These are phyloP conservation scores for Leccinum variicolor DNA, from an alignment of 768 basidiomycete genomes.

Conservation along the genomic window DNA sequence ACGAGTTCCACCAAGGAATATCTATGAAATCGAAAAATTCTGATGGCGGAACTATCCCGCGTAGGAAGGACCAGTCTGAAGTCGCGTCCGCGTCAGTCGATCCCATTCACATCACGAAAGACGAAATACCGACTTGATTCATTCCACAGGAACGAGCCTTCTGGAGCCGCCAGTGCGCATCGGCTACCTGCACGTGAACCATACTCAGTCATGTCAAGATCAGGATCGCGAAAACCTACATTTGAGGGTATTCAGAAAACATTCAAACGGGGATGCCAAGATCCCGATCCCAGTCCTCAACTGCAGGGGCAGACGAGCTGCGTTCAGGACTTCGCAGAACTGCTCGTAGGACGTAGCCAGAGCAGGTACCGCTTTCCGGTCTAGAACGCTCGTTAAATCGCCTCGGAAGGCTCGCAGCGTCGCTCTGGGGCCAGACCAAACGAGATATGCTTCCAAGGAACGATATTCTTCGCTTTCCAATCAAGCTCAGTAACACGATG, in stretches of 20 bases:
- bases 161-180: background rate
- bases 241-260: background rate
- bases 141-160: conserved; percentile 5
- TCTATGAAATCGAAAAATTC: conserved; percentile 8
- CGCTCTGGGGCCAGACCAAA: conserved; percentile 9
- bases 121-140: conserved; percentile 7
- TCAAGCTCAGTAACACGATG: background rate
- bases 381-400: conserved; percentile 1
- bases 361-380: conserved; percentile 7
- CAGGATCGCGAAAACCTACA: conserved; percentile 3
- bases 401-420: conserved; percentile 15
- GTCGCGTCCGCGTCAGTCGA: background rate
- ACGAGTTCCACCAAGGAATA: conserved; percentile 17
- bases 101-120: background rate
- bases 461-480: background rate
- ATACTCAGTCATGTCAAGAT: background rate
- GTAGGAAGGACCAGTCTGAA: conserved; percentile 17
- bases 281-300: background rate
- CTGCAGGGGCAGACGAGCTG: background rate
- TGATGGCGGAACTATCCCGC: conserved; percentile 11
- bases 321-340: conserved; percentile 4
- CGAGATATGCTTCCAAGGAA: conserved; percentile 8
- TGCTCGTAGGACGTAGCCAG: conserved; percentile 6
- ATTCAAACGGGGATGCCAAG: background rate
- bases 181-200: background rate